A percentile compares a stretch with the other conserved stretches of the same genome.
Evolutionary conservation across 106 monocot genomes (phyloP).

Genomic region (Acorus calamus): DNA sequence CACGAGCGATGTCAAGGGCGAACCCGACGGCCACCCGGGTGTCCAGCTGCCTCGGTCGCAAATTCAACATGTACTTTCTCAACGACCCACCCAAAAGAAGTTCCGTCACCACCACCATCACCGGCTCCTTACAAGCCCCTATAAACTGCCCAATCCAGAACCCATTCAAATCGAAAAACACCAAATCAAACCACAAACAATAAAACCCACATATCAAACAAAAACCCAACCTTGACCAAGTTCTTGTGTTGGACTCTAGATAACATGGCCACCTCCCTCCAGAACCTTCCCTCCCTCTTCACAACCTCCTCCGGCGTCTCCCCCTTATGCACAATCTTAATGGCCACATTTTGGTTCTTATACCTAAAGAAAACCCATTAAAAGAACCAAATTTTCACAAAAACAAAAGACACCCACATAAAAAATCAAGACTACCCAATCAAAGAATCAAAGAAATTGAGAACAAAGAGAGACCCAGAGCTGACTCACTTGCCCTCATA

Average conservation of each 20-base stretch:
- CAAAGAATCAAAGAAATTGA: neutral
- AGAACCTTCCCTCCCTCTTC: conserved; percentile 76
- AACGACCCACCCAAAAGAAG: conserved; percentile 79
- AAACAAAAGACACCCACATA: neutral
- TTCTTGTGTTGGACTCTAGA: conserved; percentile 91
- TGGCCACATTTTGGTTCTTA: conserved; percentile 88
- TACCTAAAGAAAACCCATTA: conserved; percentile 32
- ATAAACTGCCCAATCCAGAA: conserved; percentile 51
- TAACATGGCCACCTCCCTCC: conserved; percentile 85
- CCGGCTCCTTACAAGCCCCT: conserved; percentile 92
- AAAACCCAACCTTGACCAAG: conserved; percentile 66
- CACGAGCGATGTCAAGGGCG: conserved; percentile 82
- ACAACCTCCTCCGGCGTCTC: conserved; percentile 61
- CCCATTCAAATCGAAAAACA: neutral
- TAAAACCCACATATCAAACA: neutral
- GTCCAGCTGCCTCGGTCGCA: conserved; percentile 73
- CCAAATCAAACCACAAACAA: neutral
- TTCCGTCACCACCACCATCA: conserved; percentile 98
- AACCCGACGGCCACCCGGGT: conserved; percentile 65
- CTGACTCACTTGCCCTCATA: conserved; percentile 85
- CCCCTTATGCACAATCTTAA: conserved; percentile 85
- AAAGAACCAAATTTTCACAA: too few species aligned
- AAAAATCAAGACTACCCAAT: neutral
- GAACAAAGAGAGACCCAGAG: neutral
- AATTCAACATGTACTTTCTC: conserved; percentile 65